Percentiles rank a stretch among this genome's conserved stretches.
phyloP scores from a whole-genome alignment of 2,329 filamentous ascomycete genomes.

The Aureobasidium leucospermi region DNA sequence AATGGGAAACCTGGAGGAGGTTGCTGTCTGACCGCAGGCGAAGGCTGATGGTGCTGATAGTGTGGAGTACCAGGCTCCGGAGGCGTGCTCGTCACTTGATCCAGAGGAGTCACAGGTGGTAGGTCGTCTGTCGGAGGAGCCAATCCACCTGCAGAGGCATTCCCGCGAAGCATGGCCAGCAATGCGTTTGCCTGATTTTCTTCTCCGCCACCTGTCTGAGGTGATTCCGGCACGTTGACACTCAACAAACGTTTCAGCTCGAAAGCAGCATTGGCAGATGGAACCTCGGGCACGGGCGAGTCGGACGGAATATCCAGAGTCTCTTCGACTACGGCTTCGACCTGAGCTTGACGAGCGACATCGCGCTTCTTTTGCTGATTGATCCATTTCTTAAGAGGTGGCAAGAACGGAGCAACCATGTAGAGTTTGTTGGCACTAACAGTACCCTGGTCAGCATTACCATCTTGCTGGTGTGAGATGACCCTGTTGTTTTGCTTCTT shows the following conservation, averaged over 20 bases:
- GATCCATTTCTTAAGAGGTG: constrained; percentile 83
- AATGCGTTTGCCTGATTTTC: constrained; percentile 43
- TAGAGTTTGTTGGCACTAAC: constrained; percentile 83
- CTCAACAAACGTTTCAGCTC: constrained; percentile 47
- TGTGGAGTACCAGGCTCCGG: constrained; percentile 52
- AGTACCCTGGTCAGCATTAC: constrained; percentile 37
- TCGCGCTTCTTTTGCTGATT: constrained; percentile 73
- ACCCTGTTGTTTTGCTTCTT: constrained; percentile 49
- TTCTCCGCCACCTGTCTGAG: constrained; percentile 27
- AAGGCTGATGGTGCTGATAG: constrained; percentile 36
- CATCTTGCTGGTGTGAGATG: constrained; percentile 41
- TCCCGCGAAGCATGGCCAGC: constrained; percentile 47
- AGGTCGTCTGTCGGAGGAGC: constrained; percentile 17
- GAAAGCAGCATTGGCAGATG: constrained; percentile 18
- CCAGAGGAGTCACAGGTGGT: constrained; percentile 38
- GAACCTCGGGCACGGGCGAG: background rate
- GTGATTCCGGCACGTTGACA: constrained; percentile 25
- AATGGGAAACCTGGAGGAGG: constrained; percentile 44
- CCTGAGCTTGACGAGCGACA: constrained; percentile 14
- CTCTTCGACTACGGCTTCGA: constrained; percentile 10
- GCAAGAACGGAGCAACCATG: constrained; percentile 92
- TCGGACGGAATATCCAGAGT: constrained; percentile 16
- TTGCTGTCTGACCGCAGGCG: constrained; percentile 41
- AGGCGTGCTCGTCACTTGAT: constrained; percentile 45
- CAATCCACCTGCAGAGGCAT: constrained; percentile 25